phyloP scores from a whole-genome alignment of 2,329 filamentous ascomycete species.

The Colletotrichum tropicale region DNA sequence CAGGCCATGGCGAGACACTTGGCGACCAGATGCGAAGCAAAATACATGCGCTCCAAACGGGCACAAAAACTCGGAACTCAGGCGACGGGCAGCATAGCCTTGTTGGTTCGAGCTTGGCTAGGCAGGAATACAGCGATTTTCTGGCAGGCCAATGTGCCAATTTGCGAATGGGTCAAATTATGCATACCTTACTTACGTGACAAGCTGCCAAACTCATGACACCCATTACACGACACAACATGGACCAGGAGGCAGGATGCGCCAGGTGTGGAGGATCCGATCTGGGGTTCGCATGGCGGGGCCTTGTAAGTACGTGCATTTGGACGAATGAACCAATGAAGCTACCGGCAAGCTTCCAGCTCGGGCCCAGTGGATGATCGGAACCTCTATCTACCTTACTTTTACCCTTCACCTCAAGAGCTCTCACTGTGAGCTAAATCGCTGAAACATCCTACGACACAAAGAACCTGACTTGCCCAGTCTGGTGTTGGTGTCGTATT shows the following conservation, averaged over 20 bases:
- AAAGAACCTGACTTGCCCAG: neutral
- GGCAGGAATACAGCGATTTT: neutral
- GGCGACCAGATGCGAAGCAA: neutral
- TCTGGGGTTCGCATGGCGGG: neutral
- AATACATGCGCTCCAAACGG: neutral
- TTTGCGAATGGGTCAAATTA: neutral
- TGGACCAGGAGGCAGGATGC: neutral
- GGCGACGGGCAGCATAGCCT: neutral
- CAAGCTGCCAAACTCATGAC: neutral
- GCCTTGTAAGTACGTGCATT: neutral
- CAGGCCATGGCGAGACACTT: neutral
- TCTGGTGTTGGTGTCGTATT: neutral
- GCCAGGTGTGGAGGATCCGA: neutral
- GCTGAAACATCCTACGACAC: conserved; percentile 9
- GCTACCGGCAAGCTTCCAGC: neutral
- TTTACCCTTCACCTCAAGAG: neutral
- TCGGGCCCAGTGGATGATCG: neutral
- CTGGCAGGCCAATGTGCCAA: neutral
- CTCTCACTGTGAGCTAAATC: neutral
- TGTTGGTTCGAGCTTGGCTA: neutral
- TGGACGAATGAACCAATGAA: neutral
- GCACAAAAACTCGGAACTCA: neutral
- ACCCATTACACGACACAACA: neutral
- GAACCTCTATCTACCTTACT: neutral
- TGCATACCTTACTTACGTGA: neutral